phyloP scores from a whole-genome alignment of 2,329 filamentous ascomycete genomes.

The Aspergillus nomiae region DNA sequence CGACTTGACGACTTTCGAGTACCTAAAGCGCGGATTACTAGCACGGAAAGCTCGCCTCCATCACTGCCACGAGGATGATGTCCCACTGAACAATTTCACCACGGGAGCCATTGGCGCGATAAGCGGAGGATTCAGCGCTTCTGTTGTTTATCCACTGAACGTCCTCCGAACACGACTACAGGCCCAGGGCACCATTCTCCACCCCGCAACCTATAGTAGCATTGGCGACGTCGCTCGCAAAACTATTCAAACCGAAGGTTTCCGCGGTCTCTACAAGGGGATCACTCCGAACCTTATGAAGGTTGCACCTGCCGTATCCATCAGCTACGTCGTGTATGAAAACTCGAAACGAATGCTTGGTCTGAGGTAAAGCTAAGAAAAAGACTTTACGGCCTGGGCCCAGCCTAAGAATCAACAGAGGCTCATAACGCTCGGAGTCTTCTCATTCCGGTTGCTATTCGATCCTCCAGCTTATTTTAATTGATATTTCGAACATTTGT shows the following conservation, averaged over 20 bases:
- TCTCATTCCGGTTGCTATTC: neutral
- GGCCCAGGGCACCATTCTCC: slow-evolving; percentile 90
- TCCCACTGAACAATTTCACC: slow-evolving; percentile 74
- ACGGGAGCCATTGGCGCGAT: slow-evolving; percentile 89
- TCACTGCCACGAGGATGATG: slow-evolving; percentile 80
- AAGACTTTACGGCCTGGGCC: neutral
- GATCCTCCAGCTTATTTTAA: slow-evolving; percentile 1
- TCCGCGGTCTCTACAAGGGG: slow-evolving; percentile 88
- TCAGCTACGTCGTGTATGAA: slow-evolving; percentile 92
- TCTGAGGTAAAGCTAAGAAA: slow-evolving; percentile 39
- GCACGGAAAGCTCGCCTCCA: slow-evolving; percentile 67
- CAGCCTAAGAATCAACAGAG: neutral
- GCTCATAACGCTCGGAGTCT: too few relatives aligned
- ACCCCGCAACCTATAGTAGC: slow-evolving; percentile 85
- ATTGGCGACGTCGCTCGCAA: slow-evolving; percentile 85
- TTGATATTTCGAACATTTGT: slow-evolving; percentile 27
- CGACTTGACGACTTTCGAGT: slow-evolving; percentile 93
- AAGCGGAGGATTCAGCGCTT: slow-evolving; percentile 87
- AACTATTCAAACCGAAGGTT: slow-evolving; percentile 80
- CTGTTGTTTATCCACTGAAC: slow-evolving; percentile 94
- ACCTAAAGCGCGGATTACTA: slow-evolving; percentile 76
- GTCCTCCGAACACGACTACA: slow-evolving; percentile 88
- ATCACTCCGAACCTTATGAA: slow-evolving; percentile 94
- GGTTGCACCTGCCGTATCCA: slow-evolving; percentile 92
- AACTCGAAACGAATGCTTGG: slow-evolving; percentile 76